Percentiles rank a stretch among this genome's conserved stretches.
Evolutionary conservation across 345 rosid genomes (phyloP).

Genomic region (Garcia nutans): DNA sequence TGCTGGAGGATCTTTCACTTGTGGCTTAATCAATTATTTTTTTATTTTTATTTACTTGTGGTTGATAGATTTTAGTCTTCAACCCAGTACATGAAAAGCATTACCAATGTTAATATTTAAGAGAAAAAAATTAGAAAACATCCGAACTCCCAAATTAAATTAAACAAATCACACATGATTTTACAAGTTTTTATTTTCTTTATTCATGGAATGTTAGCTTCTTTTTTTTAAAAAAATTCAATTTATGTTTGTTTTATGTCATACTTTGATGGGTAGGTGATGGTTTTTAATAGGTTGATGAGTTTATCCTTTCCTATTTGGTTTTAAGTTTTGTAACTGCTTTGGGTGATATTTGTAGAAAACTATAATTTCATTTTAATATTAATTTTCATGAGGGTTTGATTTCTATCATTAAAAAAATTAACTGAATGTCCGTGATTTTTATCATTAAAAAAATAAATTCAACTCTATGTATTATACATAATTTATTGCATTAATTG

Average conservation of each 20-base stretch:
- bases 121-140: too few species aligned
- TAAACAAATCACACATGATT: background rate
- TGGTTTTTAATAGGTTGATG: background rate
- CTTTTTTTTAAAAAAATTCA: background rate
- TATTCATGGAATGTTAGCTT: background rate
- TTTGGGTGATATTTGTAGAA: conserved; percentile 4
- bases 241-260: background rate
- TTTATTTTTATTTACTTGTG: too few species aligned
- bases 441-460: too few species aligned
- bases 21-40: too few species aligned
- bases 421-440: too few species aligned
- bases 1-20: too few species aligned
- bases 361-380: background rate
- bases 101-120: too few species aligned
- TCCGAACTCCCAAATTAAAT: too few species aligned
- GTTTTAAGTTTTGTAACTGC: conserved; percentile 13
- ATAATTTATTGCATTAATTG: too few species aligned
- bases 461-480: too few species aligned
- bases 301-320: background rate
- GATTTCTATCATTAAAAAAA: background rate
- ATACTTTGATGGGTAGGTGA: conserved; percentile 1
- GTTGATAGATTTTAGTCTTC: too few species aligned
- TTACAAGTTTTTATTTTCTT: conserved; percentile 1
- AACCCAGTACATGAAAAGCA: too few species aligned
- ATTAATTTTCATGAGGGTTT: conserved; percentile 4